Evolutionary conservation across 2,329 filamentous ascomycete genomes (phyloP).

Genomic region (Sporothrix luriei): DNA sequence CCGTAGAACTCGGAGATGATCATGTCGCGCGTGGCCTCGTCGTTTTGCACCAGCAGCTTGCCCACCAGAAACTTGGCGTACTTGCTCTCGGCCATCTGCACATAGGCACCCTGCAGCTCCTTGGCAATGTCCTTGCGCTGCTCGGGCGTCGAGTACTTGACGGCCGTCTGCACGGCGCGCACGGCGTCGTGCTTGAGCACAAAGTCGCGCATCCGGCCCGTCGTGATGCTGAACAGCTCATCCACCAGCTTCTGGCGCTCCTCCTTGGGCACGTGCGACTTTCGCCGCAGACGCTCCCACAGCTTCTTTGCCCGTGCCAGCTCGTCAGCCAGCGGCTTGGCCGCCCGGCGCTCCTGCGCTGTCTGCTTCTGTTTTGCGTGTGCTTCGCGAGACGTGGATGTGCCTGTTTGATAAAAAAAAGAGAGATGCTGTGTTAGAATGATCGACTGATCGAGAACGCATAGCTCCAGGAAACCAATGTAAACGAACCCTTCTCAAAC

Average conservation of each 20-base stretch:
- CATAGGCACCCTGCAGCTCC: constrained; percentile 84
- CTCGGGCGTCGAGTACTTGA: constrained; percentile 88
- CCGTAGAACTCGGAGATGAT: constrained; percentile 96
- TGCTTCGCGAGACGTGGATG: constrained; percentile 72
- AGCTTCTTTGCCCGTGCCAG: constrained; percentile 91
- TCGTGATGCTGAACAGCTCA: constrained; percentile 90
- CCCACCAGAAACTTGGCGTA: constrained; percentile 98
- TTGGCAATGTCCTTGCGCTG: constrained; percentile 84
- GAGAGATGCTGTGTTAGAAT: neutral
- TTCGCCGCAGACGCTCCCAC: constrained; percentile 90
- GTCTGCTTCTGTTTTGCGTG: constrained; percentile 92
- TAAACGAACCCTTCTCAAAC: constrained; percentile 28
- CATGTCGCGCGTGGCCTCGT: constrained; percentile 80
- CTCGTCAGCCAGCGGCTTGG: constrained; percentile 89
- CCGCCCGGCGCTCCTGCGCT: constrained; percentile 82
- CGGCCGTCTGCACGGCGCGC: constrained; percentile 91
- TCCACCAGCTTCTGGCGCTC: constrained; percentile 84
- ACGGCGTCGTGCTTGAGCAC: constrained; percentile 98
- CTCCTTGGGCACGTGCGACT: constrained; percentile 88
- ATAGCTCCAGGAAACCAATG: neutral
- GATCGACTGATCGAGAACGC: too few relatives aligned
- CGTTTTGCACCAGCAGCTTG: constrained; percentile 91
- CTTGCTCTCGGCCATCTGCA: constrained; percentile 84
- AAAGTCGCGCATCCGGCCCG: constrained; percentile 88
- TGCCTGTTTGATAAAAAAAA: neutral